Conservation (phyloP, 495 filamentous ascomycete species). For the Lentithecium fluviatile region DNA sequence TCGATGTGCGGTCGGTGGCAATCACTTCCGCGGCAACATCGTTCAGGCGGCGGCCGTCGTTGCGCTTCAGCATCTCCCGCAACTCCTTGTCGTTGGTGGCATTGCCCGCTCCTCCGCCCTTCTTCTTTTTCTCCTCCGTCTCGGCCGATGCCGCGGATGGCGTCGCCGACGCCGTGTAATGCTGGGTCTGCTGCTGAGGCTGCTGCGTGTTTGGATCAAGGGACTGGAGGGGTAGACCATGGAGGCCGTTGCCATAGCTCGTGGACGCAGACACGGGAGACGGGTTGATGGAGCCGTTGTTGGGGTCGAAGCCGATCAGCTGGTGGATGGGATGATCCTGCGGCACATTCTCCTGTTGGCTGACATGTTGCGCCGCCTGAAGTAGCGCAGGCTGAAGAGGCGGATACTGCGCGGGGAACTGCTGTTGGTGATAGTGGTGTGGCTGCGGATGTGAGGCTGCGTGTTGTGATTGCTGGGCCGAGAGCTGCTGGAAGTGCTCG, state of each 20-base stretch:
- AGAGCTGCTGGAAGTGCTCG: constrained; percentile 19
- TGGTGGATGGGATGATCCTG: constrained; percentile 27
- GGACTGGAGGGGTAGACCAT: neutral
- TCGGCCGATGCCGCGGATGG: constrained; percentile 46
- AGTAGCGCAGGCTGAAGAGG: constrained; percentile 28
- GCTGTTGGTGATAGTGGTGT: constrained; percentile 6
- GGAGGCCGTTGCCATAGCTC: neutral
- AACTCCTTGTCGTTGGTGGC: constrained; percentile 90
- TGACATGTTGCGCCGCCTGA: constrained; percentile 31
- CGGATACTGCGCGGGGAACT: constrained; percentile 8
- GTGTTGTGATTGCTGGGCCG: constrained; percentile 6
- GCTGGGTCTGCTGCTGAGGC: neutral
- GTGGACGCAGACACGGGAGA: neutral
- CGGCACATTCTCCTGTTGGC: constrained; percentile 27
- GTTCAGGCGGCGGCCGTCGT: constrained; percentile 69
- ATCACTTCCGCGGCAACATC: constrained; percentile 81
- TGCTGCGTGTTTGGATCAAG: constrained; percentile 16
- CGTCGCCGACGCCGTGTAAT: neutral
- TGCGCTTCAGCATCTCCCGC: constrained; percentile 74
- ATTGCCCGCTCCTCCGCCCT: constrained; percentile 62
- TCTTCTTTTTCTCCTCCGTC: constrained; percentile 63
- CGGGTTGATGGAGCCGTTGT: no score
- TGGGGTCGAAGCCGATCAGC: constrained; percentile 6
- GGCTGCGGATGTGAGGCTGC: constrained; percentile 14
- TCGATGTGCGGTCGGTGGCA: constrained; percentile 71